These are phyloP conservation scores for Spongospora subterranea DNA, from an alignment of 208 protist species.

Conservation along the genomic window DNA sequence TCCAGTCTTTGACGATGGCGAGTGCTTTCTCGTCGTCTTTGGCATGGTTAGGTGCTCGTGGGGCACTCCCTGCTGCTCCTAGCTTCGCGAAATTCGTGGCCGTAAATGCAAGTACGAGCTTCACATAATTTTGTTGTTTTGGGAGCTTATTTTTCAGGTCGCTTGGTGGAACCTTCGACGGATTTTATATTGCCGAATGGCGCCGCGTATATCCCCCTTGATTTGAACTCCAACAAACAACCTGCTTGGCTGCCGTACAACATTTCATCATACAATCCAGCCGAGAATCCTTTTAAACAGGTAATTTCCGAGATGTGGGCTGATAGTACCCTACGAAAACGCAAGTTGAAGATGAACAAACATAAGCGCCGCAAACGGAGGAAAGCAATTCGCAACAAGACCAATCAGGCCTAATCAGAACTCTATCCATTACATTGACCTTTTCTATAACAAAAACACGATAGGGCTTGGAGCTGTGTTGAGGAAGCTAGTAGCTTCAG, in stretches of 20 bases:
- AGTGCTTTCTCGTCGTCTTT: constrained; percentile 40
- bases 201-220: neutral
- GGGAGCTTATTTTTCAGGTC: neutral
- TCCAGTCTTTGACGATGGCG: neutral
- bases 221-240: neutral
- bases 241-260: neutral
- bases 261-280: too few relatives aligned
- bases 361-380: constrained; percentile 30
- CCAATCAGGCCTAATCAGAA: neutral
- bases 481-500: too few relatives aligned
- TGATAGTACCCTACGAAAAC: constrained; percentile 50
- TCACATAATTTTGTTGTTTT: neutral
- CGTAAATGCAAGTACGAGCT: neutral
- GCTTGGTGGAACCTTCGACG: neutral
- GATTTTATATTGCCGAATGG: neutral
- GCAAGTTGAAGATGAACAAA: constrained; percentile 57
- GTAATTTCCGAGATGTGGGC: neutral
- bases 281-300: neutral
- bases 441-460: too few relatives aligned
- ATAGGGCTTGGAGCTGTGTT: too few relatives aligned
- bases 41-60: neutral
- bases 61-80: neutral
- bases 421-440: too few relatives aligned
- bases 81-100: neutral
- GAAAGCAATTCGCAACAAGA: constrained; percentile 27